Percentiles rank a stretch among this genome's conserved stretches.
These are phyloP conservation scores for Epichloe elymi DNA, from an alignment of 2,329 filamentous ascomycete species.

Conservation along the genomic window DNA sequence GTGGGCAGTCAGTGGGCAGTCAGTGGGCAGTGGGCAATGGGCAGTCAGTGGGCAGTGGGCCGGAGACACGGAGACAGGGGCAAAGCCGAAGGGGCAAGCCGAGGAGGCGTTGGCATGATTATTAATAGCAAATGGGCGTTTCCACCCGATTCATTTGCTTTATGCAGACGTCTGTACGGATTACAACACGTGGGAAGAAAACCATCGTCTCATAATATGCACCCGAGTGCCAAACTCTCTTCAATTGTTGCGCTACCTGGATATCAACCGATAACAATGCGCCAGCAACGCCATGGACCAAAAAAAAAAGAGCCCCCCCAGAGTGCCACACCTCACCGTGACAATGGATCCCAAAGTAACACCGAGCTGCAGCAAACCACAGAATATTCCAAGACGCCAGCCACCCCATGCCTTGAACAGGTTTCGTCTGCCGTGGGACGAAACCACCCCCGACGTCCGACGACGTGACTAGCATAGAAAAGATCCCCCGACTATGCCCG, in stretches of 20 bases:
- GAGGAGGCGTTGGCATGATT: too few species aligned
- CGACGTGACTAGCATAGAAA: too few species aligned
- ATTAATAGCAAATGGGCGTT: too few species aligned
- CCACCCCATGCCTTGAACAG: neutral
- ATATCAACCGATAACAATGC: neutral
- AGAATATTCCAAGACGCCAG: neutral
- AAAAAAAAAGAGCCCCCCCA: neutral
- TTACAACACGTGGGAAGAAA: too few species aligned
- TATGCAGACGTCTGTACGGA: too few species aligned
- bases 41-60: too few species aligned
- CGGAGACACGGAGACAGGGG: too few species aligned
- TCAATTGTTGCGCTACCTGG: neutral
- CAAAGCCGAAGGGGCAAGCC: too few species aligned
- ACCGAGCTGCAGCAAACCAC: neutral
- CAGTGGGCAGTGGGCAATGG: too few species aligned
- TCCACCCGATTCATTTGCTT: too few species aligned
- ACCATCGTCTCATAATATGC: too few species aligned
- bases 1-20: too few species aligned
- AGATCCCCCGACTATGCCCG: constrained; percentile 19
- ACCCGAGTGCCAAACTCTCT: neutral
- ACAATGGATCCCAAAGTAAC: neutral
- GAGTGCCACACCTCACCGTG: neutral
- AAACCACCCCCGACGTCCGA: neutral
- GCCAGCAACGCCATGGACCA: neutral
- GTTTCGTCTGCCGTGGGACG: neutral